A percentile compares a stretch with the other conserved stretches of the same genome.
Evolutionary conservation across 345 rosid genomes (phyloP).

Genomic region (Kandelia obovata): DNA sequence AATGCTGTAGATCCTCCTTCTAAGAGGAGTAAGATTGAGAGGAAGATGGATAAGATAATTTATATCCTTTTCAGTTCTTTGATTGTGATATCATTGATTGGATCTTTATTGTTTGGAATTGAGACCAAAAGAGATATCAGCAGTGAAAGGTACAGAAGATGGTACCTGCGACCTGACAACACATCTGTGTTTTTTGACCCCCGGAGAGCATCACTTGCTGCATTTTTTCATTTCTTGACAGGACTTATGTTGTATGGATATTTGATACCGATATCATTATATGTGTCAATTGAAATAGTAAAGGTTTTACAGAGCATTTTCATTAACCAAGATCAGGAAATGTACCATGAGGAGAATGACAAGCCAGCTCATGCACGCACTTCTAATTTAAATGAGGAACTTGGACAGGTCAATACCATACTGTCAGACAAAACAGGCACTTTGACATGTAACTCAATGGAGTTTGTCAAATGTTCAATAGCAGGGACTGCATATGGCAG

Average conservation of each 20-base stretch:
- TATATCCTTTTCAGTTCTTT: slow-evolving; percentile 74
- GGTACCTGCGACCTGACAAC: slow-evolving; percentile 79
- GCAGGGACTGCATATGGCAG: slow-evolving; percentile 68
- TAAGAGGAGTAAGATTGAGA: slow-evolving; percentile 87
- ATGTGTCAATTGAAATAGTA: slow-evolving; percentile 78
- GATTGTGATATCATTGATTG: slow-evolving; percentile 57
- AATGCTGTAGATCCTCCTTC: slow-evolving; percentile 83
- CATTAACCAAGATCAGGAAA: slow-evolving; percentile 72
- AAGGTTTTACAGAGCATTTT: slow-evolving; percentile 87
- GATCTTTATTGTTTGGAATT: slow-evolving; percentile 66
- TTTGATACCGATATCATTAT: slow-evolving; percentile 85
- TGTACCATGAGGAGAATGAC: slow-evolving; percentile 65
- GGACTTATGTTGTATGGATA: slow-evolving; percentile 91
- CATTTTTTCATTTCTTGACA: slow-evolving; percentile 79
- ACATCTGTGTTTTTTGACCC: slow-evolving; percentile 63
- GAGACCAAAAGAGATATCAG: slow-evolving; percentile 50
- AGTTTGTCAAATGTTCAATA: slow-evolving; percentile 84
- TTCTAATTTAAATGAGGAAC: slow-evolving; percentile 92
- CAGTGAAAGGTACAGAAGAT: slow-evolving; percentile 46
- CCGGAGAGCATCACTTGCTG: slow-evolving; percentile 44
- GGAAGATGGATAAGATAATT: slow-evolving; percentile 80
- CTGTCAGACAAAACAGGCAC: slow-evolving; percentile 98
- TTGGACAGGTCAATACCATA: slow-evolving; percentile 76
- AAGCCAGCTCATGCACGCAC: slow-evolving; percentile 79
- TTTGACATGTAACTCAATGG: slow-evolving; percentile 93